Evolutionary conservation across 805 yeast species (phyloP).

Genomic region (Saccharomycopsis sp.): DNA sequence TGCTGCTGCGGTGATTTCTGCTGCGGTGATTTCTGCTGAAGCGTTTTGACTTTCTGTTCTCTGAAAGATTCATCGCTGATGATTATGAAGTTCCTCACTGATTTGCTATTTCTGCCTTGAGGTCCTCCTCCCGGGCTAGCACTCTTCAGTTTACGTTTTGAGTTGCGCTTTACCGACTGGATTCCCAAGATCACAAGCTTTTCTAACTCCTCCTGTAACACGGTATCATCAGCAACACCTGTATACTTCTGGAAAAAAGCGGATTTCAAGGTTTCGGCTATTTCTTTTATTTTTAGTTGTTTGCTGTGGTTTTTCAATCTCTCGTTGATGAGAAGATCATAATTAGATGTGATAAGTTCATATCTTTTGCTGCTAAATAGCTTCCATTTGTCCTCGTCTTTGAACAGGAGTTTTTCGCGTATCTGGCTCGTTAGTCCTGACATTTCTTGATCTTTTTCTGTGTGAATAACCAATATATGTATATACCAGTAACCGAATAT

Average conservation of each 20-base stretch:
- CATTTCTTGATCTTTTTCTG: not conserved
- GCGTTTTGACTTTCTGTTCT: not conserved
- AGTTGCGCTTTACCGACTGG: slow-evolving; percentile 2
- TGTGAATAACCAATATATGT: too few relatives aligned
- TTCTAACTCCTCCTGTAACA: not conserved
- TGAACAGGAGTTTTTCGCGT: slow-evolving; percentile 55
- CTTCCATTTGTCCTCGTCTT: slow-evolving; percentile 82
- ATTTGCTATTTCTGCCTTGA: not conserved
- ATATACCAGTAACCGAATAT: too few relatives aligned
- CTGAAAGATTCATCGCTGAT: not conserved
- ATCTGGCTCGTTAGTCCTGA: slow-evolving; percentile 37
- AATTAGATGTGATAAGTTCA: slow-evolving; percentile 70
- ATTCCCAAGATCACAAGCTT: not conserved
- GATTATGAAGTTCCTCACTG: not conserved
- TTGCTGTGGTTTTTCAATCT: not conserved
- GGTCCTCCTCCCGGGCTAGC: slow-evolving; percentile 11
- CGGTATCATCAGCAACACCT: not conserved
- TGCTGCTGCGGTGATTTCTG: not conserved
- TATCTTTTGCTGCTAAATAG: slow-evolving; percentile 83
- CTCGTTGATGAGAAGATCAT: slow-evolving; percentile 27
- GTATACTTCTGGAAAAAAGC: not conserved
- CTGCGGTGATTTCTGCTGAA: not conserved
- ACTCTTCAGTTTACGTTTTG: slow-evolving; percentile 7
- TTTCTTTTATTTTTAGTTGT: not conserved
- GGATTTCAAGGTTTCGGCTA: not conserved